Conservation (phyloP, 805 yeast genomes). For the Saccharomycopsis fodiens region DNA sequence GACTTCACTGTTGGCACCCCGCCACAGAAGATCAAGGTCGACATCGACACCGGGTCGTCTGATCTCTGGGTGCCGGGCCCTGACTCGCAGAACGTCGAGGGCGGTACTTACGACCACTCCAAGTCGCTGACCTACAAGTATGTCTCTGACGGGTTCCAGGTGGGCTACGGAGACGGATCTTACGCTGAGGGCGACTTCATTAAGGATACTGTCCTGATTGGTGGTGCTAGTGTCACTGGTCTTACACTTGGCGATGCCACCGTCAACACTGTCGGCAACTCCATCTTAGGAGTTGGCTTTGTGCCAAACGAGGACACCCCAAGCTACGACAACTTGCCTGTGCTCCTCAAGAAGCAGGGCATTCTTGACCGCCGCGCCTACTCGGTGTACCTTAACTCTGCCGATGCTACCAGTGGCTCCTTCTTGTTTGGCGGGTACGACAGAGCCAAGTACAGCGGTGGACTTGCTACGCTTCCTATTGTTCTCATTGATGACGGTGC, state of each 20-base stretch:
- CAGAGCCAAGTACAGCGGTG: constrained; percentile 39
- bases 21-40: constrained; percentile 33
- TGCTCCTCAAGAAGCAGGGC: constrained; percentile 32
- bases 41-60: constrained; percentile 44
- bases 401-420: constrained; percentile 25
- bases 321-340: constrained; percentile 25
- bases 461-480: constrained; percentile 27
- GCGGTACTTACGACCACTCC: constrained; percentile 23
- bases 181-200: constrained; percentile 42
- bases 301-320: constrained; percentile 11
- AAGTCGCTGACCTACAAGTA: constrained; percentile 24
- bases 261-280: constrained; percentile 13
- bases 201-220: constrained; percentile 13
- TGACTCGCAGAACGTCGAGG: constrained; percentile 6
- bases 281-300: constrained; percentile 17
- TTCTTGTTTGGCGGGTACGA: constrained; percentile 52
- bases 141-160: constrained; percentile 28
- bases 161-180: constrained; percentile 41
- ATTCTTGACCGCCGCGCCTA: constrained; percentile 33
- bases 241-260: constrained; percentile 18
- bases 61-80: constrained; percentile 39
- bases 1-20: constrained; percentile 38
- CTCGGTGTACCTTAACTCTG: constrained; percentile 38
- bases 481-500: constrained; percentile 11
- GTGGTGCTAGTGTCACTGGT: constrained; percentile 13